Base-by-base conservation (phyloP, 2,329 filamentous ascomycete genomes). In the Aspergillus phoenicis region DNA sequence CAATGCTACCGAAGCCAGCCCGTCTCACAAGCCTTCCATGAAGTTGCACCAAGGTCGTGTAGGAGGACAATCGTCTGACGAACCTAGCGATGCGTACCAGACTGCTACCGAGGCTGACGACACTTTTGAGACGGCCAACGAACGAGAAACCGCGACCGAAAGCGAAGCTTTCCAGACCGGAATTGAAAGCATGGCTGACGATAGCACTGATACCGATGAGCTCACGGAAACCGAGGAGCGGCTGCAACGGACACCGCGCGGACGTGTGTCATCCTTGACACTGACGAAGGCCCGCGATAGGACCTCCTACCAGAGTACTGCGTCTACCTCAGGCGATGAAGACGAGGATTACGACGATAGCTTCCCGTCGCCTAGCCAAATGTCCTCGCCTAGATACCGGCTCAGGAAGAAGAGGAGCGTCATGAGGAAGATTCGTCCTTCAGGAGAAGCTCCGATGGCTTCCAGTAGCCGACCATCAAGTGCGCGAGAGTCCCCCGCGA, bases 111-210 rank as follows among this genome's bases (percentile, higher is more conserved):
- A 97, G 71, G 86, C 85, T 1, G 81, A 82, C 58, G 86, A 88
- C 73, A 84, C 82, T 43, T 90, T 90, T 63, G 87, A 90, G 73
- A 90, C 88, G 47, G 88, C 88, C 24, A 91, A 96, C 70, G 94
- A 97, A 76, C 87, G 87, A 28, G 85, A 85, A 58, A 84, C 81
- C 7, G 85, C 82, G 11, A 97, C 92, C 0, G 93, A 96, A 78
- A 96, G 93, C 10, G 94, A 98, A 68, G 92, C 92, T 64, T 98
- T 98, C 85, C 91, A 96, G 74, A 97, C 94, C 4, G 93, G 91
- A n/a, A 86, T 88, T 15, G 95, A 98, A 73, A 87, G 83, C 63
- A 78, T 88, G 64, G 83, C 82, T 57, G 83, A 83, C 69, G 90
- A 91, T 15, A 93, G 89, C 71, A 73, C 70, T 20, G 73, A 75